Evolutionary conservation across 2,329 filamentous ascomycete genomes (phyloP).

Genomic region (Venturiaceae sp.): DNA sequence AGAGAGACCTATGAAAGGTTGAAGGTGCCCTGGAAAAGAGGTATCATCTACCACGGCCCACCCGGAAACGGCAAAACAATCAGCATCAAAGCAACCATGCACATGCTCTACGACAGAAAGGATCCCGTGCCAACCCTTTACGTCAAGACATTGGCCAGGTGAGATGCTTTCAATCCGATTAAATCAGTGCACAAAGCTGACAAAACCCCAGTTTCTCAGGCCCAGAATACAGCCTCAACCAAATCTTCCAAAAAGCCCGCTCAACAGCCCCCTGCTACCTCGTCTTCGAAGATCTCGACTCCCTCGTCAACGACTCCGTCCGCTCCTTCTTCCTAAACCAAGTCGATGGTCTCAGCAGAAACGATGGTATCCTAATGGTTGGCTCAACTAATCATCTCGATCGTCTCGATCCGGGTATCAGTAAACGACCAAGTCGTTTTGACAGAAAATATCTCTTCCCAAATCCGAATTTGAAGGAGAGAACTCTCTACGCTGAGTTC

Average conservation of each 20-base stretch:
- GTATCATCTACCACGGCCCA: constrained; percentile 58
- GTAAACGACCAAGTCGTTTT: constrained; percentile 36
- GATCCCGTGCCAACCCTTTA: constrained; percentile 21
- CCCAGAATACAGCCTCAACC: background rate
- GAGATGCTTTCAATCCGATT: constrained; percentile 41
- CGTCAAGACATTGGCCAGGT: constrained; percentile 33
- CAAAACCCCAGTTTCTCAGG: constrained; percentile 27
- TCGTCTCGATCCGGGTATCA: constrained; percentile 53
- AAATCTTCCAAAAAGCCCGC: constrained; percentile 39
- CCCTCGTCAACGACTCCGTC: constrained; percentile 49
- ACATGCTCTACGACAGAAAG: constrained; percentile 46
- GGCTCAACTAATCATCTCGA: constrained; percentile 58
- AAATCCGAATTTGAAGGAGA: constrained; percentile 26
- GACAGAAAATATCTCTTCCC: constrained; percentile 38
- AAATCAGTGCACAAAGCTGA: constrained; percentile 38
- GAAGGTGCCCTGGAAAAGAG: constrained; percentile 61
- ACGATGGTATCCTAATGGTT: constrained; percentile 63
- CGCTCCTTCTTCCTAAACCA: constrained; percentile 65
- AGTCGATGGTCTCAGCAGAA: constrained; percentile 54
- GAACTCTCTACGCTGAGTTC: constrained; percentile 32
- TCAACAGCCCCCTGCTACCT: constrained; percentile 57
- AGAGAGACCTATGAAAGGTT: constrained; percentile 49
- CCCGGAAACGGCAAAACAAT: constrained; percentile 62
- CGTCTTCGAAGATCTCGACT: constrained; percentile 64
- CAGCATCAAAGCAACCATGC: constrained; percentile 61